Conservation (phyloP, 768 basidiomycete genomes). For the Chalciporus sphaerocephalus region DNA sequence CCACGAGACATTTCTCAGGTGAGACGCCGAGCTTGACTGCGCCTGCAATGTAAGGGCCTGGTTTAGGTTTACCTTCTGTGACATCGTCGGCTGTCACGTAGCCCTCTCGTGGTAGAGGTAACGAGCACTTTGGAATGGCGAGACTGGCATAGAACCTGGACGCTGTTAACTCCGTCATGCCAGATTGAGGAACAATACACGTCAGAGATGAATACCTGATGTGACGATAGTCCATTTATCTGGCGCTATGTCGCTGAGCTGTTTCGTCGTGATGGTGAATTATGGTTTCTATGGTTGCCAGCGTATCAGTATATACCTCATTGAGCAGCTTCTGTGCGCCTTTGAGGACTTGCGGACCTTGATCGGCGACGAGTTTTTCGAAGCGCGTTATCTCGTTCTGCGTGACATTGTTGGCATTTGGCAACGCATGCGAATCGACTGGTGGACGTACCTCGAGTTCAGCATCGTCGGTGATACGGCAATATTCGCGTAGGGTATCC, state of each 20-base stretch:
- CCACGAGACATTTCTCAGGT: conserved; percentile 68
- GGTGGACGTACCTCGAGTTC: conserved; percentile 48
- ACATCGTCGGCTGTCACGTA: conserved; percentile 65
- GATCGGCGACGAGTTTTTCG: conserved; percentile 65
- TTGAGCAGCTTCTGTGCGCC: conserved; percentile 57
- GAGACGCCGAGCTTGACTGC: conserved; percentile 52
- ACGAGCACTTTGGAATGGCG: conserved; percentile 59
- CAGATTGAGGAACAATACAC: neutral
- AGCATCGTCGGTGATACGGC: conserved; percentile 53
- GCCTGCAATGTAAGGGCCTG: conserved; percentile 81
- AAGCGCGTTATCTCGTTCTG: conserved; percentile 72
- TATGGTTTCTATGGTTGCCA: neutral
- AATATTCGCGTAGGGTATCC: conserved; percentile 72
- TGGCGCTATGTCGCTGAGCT: conserved; percentile 26
- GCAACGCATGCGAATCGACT: neutral
- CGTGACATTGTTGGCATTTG: conserved; percentile 1
- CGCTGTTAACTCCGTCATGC: conserved; percentile 40
- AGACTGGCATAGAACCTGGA: conserved; percentile 66
- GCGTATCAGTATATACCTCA: conserved; percentile 39
- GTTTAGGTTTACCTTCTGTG: conserved; percentile 80
- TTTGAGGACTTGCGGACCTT: conserved; percentile 58
- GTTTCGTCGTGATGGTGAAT: conserved; percentile 1
- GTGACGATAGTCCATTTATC: conserved; percentile 79
- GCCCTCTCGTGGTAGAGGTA: conserved; percentile 55
- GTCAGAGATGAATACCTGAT: conserved; percentile 44